Conservation (phyloP, 164 flowering plant genomes). For the Piper betle region DNA sequence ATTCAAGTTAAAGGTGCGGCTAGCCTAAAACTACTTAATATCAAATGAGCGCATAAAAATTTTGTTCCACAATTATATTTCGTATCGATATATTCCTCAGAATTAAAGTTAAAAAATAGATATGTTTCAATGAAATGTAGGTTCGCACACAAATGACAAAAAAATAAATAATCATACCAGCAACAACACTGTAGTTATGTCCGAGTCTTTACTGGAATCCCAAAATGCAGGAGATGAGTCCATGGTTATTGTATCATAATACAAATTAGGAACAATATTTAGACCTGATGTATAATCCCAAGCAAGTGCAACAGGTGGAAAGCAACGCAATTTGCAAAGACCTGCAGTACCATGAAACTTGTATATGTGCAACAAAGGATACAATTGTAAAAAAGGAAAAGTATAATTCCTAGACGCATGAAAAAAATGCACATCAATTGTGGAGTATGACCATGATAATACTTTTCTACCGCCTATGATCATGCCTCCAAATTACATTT, state of each 20-base stretch:
- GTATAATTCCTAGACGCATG: no score
- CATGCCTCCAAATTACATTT: no score
- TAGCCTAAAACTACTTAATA: no score
- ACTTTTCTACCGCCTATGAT: no score
- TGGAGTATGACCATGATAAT: no score
- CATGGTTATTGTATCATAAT: slow-evolving; percentile 57
- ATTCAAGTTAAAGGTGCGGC: no score
- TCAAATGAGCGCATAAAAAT: not conserved
- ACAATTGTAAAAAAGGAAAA: no score
- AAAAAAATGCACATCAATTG: no score
- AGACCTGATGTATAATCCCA: slow-evolving; percentile 92
- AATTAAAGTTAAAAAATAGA: not conserved
- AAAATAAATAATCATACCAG: slow-evolving; percentile 33
- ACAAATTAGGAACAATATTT: slow-evolving; percentile 66
- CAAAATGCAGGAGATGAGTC: slow-evolving; percentile 88
- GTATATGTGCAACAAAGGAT: no score
- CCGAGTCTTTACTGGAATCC: slow-evolving; percentile 57
- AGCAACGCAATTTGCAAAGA: slow-evolving; percentile 89
- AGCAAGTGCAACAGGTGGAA: slow-evolving; percentile 91
- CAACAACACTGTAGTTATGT: slow-evolving; percentile 53
- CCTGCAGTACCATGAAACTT: slow-evolving; percentile 25
- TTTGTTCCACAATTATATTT: not conserved
- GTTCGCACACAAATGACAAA: not conserved
- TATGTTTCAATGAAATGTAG: not conserved
- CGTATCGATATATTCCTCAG: not conserved